Percentiles rank a stretch among this genome's conserved stretches.
Conservation (phyloP, 1,284 basidiomycete genomes). For the Fistulina hepatica region DNA sequence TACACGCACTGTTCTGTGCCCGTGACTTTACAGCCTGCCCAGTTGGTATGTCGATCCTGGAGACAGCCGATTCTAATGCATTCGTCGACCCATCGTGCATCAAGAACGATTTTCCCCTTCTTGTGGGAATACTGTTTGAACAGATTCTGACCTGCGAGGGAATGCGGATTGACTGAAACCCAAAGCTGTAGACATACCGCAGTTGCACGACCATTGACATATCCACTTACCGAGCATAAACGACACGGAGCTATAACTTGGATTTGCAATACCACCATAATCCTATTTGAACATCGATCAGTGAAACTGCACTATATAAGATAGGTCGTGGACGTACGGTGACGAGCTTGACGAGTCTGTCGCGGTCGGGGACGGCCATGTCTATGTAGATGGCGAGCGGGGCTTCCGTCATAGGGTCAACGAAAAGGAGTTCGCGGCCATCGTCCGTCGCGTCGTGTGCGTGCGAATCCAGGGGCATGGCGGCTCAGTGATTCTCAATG, state of each 20-base stretch:
- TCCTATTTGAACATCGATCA: constrained; percentile 33
- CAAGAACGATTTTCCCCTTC: constrained; percentile 65
- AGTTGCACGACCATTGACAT: constrained; percentile 4
- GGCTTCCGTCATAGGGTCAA: constrained; percentile 69
- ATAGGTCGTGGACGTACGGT: constrained; percentile 34
- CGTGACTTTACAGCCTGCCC: constrained; percentile 67
- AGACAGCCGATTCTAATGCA: constrained; percentile 56
- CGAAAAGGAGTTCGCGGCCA: constrained; percentile 33
- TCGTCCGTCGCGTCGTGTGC: background rate
- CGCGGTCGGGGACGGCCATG: constrained; percentile 63
- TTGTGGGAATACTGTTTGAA: constrained; percentile 66
- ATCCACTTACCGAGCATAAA: constrained; percentile 55
- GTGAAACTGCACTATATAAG: constrained; percentile 8
- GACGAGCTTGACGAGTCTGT: constrained; percentile 49
- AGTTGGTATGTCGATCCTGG: constrained; percentile 62
- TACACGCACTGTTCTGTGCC: constrained; percentile 55
- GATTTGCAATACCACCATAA: constrained; percentile 61
- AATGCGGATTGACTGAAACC: constrained; percentile 57
- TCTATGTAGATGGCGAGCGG: constrained; percentile 66
- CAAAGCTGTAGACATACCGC: constrained; percentile 15
- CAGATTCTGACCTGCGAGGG: constrained; percentile 67
- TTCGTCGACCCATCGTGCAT: constrained; percentile 60
- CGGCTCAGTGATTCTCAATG: too few species aligned
- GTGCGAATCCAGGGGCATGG: background rate
- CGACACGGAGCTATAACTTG: constrained; percentile 61